Conservation (phyloP, 106 monocot species). For the Iris macrosiphon region DNA sequence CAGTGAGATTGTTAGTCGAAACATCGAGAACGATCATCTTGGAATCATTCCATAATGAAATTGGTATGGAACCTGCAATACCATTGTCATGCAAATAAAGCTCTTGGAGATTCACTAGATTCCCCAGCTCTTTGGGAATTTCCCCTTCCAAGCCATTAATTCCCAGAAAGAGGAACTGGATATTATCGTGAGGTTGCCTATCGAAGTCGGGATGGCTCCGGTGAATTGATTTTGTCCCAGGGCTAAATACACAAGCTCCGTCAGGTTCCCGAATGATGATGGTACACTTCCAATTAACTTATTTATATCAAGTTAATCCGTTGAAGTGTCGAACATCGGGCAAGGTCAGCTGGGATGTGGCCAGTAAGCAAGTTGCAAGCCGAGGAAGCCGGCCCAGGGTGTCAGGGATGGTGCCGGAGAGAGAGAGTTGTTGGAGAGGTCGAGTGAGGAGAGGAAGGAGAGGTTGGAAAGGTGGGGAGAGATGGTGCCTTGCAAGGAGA, state of each 20-base stretch:
- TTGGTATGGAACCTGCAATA: conserved; percentile 1
- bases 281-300: conserved; percentile 10
- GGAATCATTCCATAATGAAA: background rate
- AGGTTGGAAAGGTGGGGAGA: background rate
- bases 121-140: conserved; percentile 5
- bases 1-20: conserved; percentile 3
- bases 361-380: no score
- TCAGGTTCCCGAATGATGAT: background rate
- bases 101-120: background rate
- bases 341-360: no score
- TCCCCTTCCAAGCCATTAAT: conserved; percentile 2
- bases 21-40: background rate
- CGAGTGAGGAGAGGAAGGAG: background rate
- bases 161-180: conserved; percentile 1
- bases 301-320: background rate
- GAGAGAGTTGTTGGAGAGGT: conserved; percentile 4
- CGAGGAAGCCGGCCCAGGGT: no score
- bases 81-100: background rate
- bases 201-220: background rate
- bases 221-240: conserved; percentile 2
- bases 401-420: no score
- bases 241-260: background rate
- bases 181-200: conserved; percentile 11
- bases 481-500: no score
- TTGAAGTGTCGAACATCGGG: conserved; percentile 3